These are phyloP conservation scores for Platanthera zijinensis DNA, from an alignment of 106 monocot species.

Conservation along the genomic window DNA sequence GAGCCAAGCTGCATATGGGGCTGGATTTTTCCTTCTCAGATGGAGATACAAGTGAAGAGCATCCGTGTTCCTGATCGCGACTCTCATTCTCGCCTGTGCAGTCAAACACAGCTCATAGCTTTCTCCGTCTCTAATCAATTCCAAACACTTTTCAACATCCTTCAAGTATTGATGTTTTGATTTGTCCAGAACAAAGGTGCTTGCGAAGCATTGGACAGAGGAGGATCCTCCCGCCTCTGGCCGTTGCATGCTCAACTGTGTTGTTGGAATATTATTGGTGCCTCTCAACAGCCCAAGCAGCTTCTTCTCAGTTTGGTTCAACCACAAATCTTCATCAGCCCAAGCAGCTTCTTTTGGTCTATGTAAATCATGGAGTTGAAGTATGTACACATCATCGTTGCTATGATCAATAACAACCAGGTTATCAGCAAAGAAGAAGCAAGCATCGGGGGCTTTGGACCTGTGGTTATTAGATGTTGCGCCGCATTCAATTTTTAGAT, in stretches of 20 bases:
- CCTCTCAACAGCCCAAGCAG: slow-evolving; percentile 49
- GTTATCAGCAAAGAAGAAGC: slow-evolving; percentile 92
- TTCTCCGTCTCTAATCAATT: slow-evolving; percentile 82
- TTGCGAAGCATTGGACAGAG: background rate
- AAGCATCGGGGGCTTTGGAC: slow-evolving; percentile 78
- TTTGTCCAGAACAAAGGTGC: slow-evolving; percentile 65
- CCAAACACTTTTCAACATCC: slow-evolving; percentile 58
- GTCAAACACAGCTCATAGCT: slow-evolving; percentile 96
- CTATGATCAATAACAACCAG: slow-evolving; percentile 69
- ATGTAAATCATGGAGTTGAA: slow-evolving; percentile 35
- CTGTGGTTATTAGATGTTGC: slow-evolving; percentile 61
- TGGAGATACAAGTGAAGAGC: slow-evolving; percentile 49
- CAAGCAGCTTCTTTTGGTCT: background rate
- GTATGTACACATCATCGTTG: slow-evolving; percentile 73
- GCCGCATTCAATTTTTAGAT: slow-evolving; percentile 91
- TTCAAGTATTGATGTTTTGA: slow-evolving; percentile 64
- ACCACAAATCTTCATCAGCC: slow-evolving; percentile 30
- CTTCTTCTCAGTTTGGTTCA: slow-evolving; percentile 61
- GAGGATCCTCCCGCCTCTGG: slow-evolving; percentile 1
- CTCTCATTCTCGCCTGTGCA: slow-evolving; percentile 65
- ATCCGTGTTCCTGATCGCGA: slow-evolving; percentile 34
- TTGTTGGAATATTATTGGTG: slow-evolving; percentile 3
- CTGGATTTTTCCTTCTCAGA: slow-evolving; percentile 77
- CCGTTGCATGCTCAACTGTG: slow-evolving; percentile 18
- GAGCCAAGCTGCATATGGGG: slow-evolving; percentile 94